phyloP scores from a whole-genome alignment of 495 filamentous ascomycete genomes.

The Apodospora peruviana region DNA sequence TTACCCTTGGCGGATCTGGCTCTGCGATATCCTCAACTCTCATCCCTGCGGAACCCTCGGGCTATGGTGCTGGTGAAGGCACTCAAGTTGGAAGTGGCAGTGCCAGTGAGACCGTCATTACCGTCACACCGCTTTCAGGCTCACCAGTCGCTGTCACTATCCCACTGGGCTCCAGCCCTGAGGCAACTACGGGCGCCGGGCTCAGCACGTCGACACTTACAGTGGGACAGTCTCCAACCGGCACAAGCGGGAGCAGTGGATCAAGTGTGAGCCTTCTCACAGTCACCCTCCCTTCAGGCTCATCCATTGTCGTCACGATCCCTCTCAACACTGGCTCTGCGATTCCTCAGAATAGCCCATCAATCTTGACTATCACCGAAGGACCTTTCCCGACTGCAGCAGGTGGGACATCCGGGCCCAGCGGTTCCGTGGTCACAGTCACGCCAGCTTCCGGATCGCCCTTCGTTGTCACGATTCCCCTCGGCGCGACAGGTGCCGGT shows the following conservation, averaged over 20 bases:
- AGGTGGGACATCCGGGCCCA: too few relatives aligned
- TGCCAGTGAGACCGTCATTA: slow-evolving; percentile 1
- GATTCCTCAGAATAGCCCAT: not conserved
- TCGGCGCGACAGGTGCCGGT: not conserved
- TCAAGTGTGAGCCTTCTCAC: slow-evolving; percentile 2
- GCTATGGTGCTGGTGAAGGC: not conserved
- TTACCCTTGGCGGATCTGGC: slow-evolving; percentile 2
- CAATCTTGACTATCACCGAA: slow-evolving; percentile 4
- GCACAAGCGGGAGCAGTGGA: not conserved
- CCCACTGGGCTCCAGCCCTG: not conserved
- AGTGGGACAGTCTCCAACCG: not conserved
- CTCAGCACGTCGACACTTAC: not conserved
- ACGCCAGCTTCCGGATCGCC: slow-evolving; percentile 2
- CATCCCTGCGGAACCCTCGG: too few relatives aligned
- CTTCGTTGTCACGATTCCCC: slow-evolving; percentile 3
- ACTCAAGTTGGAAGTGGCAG: not conserved
- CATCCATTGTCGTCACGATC: slow-evolving; percentile 8
- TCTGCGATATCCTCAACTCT: too few relatives aligned
- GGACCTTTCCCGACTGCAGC: too few relatives aligned
- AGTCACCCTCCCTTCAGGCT: not conserved
- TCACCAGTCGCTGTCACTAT: slow-evolving; percentile 11
- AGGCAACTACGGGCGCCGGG: not conserved
- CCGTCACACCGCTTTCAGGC: slow-evolving; percentile 10
- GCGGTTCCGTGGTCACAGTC: not conserved
- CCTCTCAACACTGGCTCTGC: not conserved